Percentiles rank a stretch among this genome's conserved stretches.
Evolutionary conservation across 2,329 filamentous ascomycete genomes (phyloP).

Genomic region (Monilinia vaccinii-corymbosi): DNA sequence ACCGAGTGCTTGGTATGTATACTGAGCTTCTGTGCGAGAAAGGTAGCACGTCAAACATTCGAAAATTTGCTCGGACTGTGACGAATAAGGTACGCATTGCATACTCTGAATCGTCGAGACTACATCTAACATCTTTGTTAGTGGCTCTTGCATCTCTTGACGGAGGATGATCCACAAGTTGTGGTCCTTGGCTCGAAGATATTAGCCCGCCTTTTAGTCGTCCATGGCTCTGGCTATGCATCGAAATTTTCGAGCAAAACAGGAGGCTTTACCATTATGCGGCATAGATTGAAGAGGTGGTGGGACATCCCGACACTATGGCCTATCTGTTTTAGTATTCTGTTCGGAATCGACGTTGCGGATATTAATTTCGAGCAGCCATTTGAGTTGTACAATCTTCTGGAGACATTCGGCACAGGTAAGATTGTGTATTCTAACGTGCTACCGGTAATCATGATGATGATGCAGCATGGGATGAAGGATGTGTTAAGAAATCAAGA

Average conservation of each 20-base stretch:
- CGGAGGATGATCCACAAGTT: slow-evolving; percentile 75
- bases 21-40: slow-evolving; percentile 68
- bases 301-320: slow-evolving; percentile 82
- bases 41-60: slow-evolving; percentile 57
- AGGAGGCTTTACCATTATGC: slow-evolving; percentile 81
- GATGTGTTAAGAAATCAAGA: slow-evolving; percentile 55
- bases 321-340: slow-evolving; percentile 78
- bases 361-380: slow-evolving; percentile 62
- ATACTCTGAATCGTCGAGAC: background rate
- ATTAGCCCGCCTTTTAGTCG: slow-evolving; percentile 71
- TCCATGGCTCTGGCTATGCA: slow-evolving; percentile 72
- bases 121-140: slow-evolving; percentile 35
- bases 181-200: slow-evolving; percentile 76
- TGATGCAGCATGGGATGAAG: slow-evolving; percentile 80
- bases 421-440: slow-evolving; percentile 69
- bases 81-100: slow-evolving; percentile 69
- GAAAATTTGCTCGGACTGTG: slow-evolving; percentile 86
- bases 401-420: slow-evolving; percentile 62
- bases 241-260: slow-evolving; percentile 85
- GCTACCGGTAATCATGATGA: slow-evolving; percentile 68
- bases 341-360: slow-evolving; percentile 77
- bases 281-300: slow-evolving; percentile 71
- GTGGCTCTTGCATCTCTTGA: slow-evolving; percentile 88
- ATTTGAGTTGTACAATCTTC: slow-evolving; percentile 65
- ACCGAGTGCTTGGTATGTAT: slow-evolving; percentile 69